These are phyloP conservation scores for Tricladium varicosporioides DNA, from an alignment of 2,329 filamentous ascomycete species.

Conservation along the genomic window DNA sequence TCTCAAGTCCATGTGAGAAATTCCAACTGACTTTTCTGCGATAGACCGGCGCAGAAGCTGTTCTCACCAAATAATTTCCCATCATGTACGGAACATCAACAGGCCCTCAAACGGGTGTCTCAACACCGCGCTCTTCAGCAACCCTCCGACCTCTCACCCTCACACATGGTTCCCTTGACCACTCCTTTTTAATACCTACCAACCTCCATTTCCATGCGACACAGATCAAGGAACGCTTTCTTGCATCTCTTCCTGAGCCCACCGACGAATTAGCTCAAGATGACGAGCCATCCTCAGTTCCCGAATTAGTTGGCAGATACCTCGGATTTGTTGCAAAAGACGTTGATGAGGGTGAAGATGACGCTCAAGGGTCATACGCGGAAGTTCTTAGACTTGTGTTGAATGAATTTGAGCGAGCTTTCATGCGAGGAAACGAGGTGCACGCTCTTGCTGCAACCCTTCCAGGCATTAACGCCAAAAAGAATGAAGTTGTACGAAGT, in stretches of 20 bases:
- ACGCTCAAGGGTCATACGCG: conserved; percentile 81
- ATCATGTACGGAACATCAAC: conserved; percentile 84
- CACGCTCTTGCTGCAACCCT: conserved; percentile 84
- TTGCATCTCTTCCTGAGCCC: conserved; percentile 77
- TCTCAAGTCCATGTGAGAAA: not conserved
- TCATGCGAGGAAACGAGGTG: conserved; percentile 92
- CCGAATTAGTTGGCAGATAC: conserved; percentile 91
- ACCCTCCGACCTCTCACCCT: conserved; percentile 90
- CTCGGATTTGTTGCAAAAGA: conserved; percentile 86
- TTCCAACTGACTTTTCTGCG: conserved; percentile 9
- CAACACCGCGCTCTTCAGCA: conserved; percentile 89
- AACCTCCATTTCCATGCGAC: conserved; percentile 94
- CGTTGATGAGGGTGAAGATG: conserved; percentile 90
- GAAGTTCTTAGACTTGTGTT: conserved; percentile 90
- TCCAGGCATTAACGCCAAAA: conserved; percentile 90
- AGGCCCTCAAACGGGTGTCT: conserved; percentile 91
- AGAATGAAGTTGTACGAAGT: conserved; percentile 81
- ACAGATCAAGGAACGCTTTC: conserved; percentile 89
- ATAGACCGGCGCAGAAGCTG: conserved; percentile 11
- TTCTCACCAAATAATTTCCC: conserved; percentile 21
- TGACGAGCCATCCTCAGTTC: conserved; percentile 95
- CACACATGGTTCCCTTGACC: conserved; percentile 91
- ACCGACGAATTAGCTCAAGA: conserved; percentile 98
- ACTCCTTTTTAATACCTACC: conserved; percentile 92
- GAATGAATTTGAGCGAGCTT: conserved; percentile 95